Base-by-base conservation (phyloP, 116 monocot species). In the Cymodocea nodosa region DNA sequence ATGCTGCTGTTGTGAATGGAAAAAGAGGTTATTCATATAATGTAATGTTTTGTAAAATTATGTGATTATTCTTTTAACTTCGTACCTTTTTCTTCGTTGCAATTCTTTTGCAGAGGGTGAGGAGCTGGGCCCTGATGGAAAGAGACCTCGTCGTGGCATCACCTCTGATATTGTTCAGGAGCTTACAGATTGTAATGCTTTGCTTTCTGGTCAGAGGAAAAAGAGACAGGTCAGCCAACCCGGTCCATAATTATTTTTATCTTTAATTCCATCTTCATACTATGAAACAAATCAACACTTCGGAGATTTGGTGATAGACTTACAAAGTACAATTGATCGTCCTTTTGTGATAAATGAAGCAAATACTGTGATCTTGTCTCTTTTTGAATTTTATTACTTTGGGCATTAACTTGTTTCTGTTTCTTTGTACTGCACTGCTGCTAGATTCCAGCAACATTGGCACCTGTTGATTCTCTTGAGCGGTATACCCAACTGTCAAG, bases 401-500 rank as follows among this genome's bases (percentile, higher is more conserved):
- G 44, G 11, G 44, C 51, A n/a, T 65, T 65, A 65, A 24, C 22
- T 54, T 54, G 23, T 67, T 67, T 30, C 30, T 3, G 3, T 30
- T 50, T 18, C 24, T 23, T 19, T 65, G 22, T 48, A 50, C n/a
- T 61, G 4, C 25, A 50, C 49, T 65, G 13, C 44, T 65, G 13
- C 44, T 66, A 98, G 97, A 79, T 98, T 65, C 66, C 89, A 51
- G 70, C 81, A 30, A 84, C 85, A 67, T 78, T 98, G 76, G 78
- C 84, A 50, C 68, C 85, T 48, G 68, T 86, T 73, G 84, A 83
- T 74, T 79, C 66, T 62, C 17, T 98, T 64, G 97, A 98, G 78
- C 84, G 78, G 35, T 98, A 77, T 68, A 98, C 97, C 15, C 97
- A 98, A 68, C 75, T 98, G 17, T 91, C 88, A 61, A 98, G 97